Evolutionary conservation across 345 rosid genomes (phyloP), one percentile per base, ranked within the genome.

Genomic region (Geranium brycei): DNA sequence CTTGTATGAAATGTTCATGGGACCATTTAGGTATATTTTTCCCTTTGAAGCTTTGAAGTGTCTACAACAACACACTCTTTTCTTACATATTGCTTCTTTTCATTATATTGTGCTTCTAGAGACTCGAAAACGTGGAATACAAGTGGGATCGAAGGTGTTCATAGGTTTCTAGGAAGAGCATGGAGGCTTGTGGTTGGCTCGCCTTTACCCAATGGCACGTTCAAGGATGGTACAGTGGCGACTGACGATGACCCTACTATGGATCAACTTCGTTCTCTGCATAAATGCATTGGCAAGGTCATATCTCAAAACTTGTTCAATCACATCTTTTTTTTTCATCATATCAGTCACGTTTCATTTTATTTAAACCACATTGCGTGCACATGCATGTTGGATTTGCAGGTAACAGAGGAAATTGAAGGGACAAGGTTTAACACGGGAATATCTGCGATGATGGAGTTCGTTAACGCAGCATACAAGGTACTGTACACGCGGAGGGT

Each of bases 401-500:
- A 89, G 98, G 93, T 92, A 58, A 84, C 86, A 0, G 96, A 92
- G 75, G 98, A 92, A 80, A 82, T 81, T 18, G 95, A 89, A 81
- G 93, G 84, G 35, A 92, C 95, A 19, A 62, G 98, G 72, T 92
- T 92, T 73, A 92, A 89, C 80, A 89, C 98, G 0, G 96, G 95
- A 62, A 89, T 89, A 71, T 92, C 96, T 59, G 91, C 95, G 66
- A 89, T 92, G 96, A 92, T 92, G 98, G 98, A 87, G 82, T 92
- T 92, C 76, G 62, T 87, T 64, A 92, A 89, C 73, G 89, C 95
- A 0, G 90, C 95, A 1, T 87, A 84, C 63, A 92, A 92, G 98
- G 96, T 91, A 59, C 53, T 62, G 60, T 61, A 17, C 56, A 7
- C 3, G 1, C 16, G 28, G 18, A 13, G 17, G 7, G 2, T 56